Conservation (phyloP, 2,329 filamentous ascomycete genomes). For the Coleophoma cylindrospora region DNA sequence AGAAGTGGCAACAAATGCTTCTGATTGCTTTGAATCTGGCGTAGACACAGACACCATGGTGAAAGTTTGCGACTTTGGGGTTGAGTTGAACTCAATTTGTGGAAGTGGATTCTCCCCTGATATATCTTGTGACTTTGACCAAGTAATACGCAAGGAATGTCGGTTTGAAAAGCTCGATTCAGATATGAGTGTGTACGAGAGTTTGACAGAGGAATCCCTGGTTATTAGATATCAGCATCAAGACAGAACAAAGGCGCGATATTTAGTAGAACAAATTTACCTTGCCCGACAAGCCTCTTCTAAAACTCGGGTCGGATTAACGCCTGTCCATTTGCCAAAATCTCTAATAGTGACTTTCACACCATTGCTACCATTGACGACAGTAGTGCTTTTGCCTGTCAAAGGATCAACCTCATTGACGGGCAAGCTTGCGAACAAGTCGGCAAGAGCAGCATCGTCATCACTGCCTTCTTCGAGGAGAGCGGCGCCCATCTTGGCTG, state of each 20-base stretch:
- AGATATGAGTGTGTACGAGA: constrained; percentile 67
- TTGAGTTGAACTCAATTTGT: constrained; percentile 22
- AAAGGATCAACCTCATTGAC: constrained; percentile 52
- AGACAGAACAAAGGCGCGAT: too few relatives aligned
- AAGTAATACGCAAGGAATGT: constrained; percentile 68
- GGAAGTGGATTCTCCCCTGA: constrained; percentile 29
- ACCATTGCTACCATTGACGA: constrained; percentile 47
- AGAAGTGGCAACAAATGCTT: constrained; percentile 77
- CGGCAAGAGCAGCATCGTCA: constrained; percentile 48
- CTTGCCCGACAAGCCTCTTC: constrained; percentile 85
- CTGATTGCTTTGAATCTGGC: constrained; percentile 74
- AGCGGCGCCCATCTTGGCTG: constrained; percentile 52
- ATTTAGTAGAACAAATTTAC: constrained; percentile 33
- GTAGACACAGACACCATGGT: constrained; percentile 73
- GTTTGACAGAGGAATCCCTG: constrained; percentile 65
- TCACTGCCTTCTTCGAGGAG: constrained; percentile 46
- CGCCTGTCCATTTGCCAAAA: constrained; percentile 77
- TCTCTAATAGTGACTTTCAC: constrained; percentile 63
- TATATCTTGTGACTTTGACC: constrained; percentile 68
- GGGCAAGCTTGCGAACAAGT: constrained; percentile 56
- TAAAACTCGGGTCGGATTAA: constrained; percentile 69
- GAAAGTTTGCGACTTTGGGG: constrained; percentile 53
- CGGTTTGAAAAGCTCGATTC: constrained; percentile 70
- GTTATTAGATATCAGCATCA: constrained; percentile 2
- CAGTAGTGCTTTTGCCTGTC: constrained; percentile 53